Base-by-base conservation (phyloP, 177 flowering plant genomes). In the Telopea speciosissima region DNA sequence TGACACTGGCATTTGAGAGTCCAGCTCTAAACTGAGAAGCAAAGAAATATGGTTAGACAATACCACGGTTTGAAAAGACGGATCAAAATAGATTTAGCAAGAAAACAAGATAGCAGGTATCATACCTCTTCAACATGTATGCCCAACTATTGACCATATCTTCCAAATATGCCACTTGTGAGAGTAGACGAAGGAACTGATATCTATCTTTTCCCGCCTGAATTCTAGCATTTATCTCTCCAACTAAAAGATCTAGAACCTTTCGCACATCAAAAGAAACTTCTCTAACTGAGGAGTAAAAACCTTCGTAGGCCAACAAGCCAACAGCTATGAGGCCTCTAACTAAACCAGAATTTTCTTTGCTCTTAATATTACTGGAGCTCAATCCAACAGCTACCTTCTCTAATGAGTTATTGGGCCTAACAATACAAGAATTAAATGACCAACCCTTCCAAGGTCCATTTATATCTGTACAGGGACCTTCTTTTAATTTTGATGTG, bases 371-470 rank as follows among this genome's bases (percentile, higher is more conserved):
- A 73, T 74, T 81, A 71, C 69, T 58, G 13, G 90, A 71, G 69
- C 76, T 74, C 63, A 79, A 69, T 68, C 78, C 79, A 78, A 73
- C 79, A 58, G 75, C 63, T 45, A 70, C 78, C 67, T 82, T 74
- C n/a, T 83, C 89, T n/a, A 60, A 54, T 23, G 90, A 78, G 67
- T 72, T 80, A 72, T 26, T 49, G 36, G 98, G 91, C 60, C 91
- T 92, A 72, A 88, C 68, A 23, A 93, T 80, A 75, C 99, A 95
- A 40, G 99, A 80, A 83, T 93, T 95, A 78, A 95, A 93, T 61
- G 99, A 98, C 99, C 99, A 95, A 71, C 89, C 89, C 74, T 88
- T 95, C 98, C 90, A 95, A 25, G 92, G 91, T 69, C 93, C 98
- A 80, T 73, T 79, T 36, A 83, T 68, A 58, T 87, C 88, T 40